Base-by-base conservation (phyloP, 768 basidiomycete species). In the Lactarius akahatsu region DNA sequence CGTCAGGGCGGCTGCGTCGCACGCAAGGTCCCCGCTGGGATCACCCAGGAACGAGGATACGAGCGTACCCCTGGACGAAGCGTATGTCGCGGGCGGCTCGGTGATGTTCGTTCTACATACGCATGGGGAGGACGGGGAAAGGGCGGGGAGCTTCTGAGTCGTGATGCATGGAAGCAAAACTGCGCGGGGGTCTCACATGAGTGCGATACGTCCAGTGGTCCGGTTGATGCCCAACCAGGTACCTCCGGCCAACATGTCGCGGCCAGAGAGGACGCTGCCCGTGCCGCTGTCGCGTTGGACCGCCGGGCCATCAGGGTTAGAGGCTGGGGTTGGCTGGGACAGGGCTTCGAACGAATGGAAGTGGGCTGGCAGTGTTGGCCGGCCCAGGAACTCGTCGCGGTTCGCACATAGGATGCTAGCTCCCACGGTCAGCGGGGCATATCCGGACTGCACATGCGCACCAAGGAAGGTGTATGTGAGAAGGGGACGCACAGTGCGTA, bases 91-190 rank as follows among this genome's bases (percentile, higher is more conserved):
- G 45, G 73, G 64, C n/a, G 84, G 79, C 76, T 94, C 92, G 52
- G 89, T 91, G 75, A 94, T 92, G 78, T 94, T 94, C 23, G 92
- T 94, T 74, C 91, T 92, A 54, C 38, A 77, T 74, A 66, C 71
- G 73, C 15, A 50, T 36, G 59, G 55, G 32, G n/a, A 18, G 3
- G n/a, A 8, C 3, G 30, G 30, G 30, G 30, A 4, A 55, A 11
- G 30, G 28, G 54, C 11, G 36, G 28, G 13, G 20, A 38, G 20
- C 9, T 54, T 26, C 8, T 59, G 38, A 59, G 57, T 38, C 63
- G 30, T 52, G 11, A 55, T 66, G 60, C 45, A 67, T 40, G 59
- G 59, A 60, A 58, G 66, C 47, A 36, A 36, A 23, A 13, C 40
- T 11, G 18, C 36, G 36, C 20, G 43, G 64, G 58, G 16, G 57